Evolutionary conservation across 805 yeast species (phyloP).

Genomic region (Pichia nakasei): DNA sequence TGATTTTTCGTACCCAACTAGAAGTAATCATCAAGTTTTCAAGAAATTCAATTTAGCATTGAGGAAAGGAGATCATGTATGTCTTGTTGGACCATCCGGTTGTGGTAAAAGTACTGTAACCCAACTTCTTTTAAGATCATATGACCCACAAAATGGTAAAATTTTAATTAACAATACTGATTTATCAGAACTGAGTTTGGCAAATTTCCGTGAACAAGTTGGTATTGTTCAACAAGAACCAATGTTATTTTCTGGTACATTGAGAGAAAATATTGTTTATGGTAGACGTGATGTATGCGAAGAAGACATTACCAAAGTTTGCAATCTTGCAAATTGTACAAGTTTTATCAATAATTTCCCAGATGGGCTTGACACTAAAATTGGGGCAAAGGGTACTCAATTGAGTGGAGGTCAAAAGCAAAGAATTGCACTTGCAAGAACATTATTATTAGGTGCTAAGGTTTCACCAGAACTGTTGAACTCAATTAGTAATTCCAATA

Average conservation of each 20-base stretch:
- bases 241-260: conserved; percentile 74
- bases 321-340: conserved; percentile 63
- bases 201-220: conserved; percentile 59
- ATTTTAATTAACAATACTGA: conserved; percentile 58
- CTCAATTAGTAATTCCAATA: conserved; percentile 7
- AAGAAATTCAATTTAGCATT: conserved; percentile 49
- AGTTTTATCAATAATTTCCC: conserved; percentile 70
- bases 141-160: conserved; percentile 64
- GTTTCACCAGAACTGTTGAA: conserved; percentile 8
- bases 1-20: conserved; percentile 72
- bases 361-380: conserved; percentile 67
- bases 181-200: conserved; percentile 56
- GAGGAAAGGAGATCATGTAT: conserved; percentile 75
- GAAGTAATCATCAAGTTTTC: conserved; percentile 65
- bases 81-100: conserved; percentile 95
- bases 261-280: conserved; percentile 74
- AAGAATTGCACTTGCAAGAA: conserved; percentile 83
- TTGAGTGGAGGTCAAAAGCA: conserved; percentile 95
- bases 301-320: conserved; percentile 52
- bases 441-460: conserved; percentile 48
- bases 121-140: conserved; percentile 70
- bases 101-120: conserved; percentile 90
- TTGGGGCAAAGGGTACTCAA: conserved; percentile 84
- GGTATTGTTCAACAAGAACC: conserved; percentile 97
- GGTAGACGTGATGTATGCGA: conserved; percentile 57